Percentiles rank a stretch among this genome's conserved stretches.
Conservation (phyloP, 148 eudicot genomes). For the Rheum nobile region DNA sequence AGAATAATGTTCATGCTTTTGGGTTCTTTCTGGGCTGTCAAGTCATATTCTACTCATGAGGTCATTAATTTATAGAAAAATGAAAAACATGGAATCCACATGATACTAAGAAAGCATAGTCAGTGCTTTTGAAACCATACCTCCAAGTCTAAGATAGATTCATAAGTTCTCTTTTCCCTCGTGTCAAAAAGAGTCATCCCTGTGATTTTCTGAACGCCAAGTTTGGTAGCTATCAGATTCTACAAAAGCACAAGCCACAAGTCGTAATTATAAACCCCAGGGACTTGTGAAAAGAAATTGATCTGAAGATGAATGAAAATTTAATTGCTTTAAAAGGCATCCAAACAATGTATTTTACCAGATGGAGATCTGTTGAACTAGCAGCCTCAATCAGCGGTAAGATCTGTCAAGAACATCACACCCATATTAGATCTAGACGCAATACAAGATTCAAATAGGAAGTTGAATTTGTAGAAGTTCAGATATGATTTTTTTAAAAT, state of each 20-base stretch:
- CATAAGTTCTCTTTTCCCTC: conserved; percentile 74
- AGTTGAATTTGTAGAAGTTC: background rate
- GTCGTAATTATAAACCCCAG: background rate
- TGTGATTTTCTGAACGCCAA: conserved; percentile 86
- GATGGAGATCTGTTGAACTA: conserved; percentile 43
- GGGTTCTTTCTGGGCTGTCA: background rate
- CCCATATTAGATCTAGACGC: background rate
- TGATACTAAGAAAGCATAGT: background rate
- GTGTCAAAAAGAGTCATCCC: conserved; percentile 88
- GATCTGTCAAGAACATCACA: conserved; percentile 32
- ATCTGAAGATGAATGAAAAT: background rate
- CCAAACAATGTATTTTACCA: conserved; percentile 36
- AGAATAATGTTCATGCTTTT: background rate
- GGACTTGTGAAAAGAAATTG: background rate
- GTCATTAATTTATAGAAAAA: background rate
- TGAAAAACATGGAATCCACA: background rate
- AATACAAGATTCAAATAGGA: background rate
- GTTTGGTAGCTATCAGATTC: conserved; percentile 80
- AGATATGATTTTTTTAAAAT: background rate
- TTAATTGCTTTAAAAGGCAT: background rate
- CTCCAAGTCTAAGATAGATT: conserved; percentile 77
- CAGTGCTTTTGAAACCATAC: conserved; percentile 18
- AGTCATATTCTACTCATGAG: background rate
- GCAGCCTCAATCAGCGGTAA: conserved; percentile 56
- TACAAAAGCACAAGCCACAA: conserved; percentile 24